A percentile compares a stretch with the other conserved stretches of the same genome.
Conservation (phyloP, 352 stramenopile genomes). For the Globisporangium alternatum region DNA sequence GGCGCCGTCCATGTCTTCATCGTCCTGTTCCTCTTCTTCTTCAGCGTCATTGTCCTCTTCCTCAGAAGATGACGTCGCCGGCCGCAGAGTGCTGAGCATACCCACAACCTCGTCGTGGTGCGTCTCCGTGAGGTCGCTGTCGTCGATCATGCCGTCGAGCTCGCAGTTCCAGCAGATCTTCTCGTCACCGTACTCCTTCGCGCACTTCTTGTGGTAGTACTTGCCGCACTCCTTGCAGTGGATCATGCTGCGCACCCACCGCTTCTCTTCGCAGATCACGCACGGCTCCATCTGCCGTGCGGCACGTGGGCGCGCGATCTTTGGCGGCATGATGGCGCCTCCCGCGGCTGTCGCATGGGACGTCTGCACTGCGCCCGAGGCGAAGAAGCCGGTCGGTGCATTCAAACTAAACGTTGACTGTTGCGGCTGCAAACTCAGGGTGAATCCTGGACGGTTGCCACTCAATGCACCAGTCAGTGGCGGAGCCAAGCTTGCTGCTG, state of each 20-base stretch:
- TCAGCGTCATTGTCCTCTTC: constrained; percentile 19
- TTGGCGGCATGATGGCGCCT: constrained; percentile 17
- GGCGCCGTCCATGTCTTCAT: too few relatives aligned
- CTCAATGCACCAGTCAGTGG: constrained; percentile 7
- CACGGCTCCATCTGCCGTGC: constrained; percentile 43
- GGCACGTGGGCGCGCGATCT: constrained; percentile 19
- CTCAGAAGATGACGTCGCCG: constrained; percentile 13
- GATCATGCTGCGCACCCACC: constrained; percentile 31
- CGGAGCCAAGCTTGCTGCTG: not conserved
- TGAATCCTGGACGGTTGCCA: not conserved
- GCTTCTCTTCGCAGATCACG: constrained; percentile 54
- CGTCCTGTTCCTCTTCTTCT: constrained; percentile 1
- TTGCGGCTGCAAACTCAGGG: not conserved
- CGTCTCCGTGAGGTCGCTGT: constrained; percentile 62
- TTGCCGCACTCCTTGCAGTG: constrained; percentile 48
- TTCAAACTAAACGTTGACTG: not conserved
- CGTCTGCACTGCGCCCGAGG: not conserved
- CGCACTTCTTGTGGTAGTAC: constrained; percentile 74
- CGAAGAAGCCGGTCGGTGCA: not conserved
- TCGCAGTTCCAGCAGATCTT: constrained; percentile 77
- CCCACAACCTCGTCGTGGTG: constrained; percentile 37
- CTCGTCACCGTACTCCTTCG: constrained; percentile 66
- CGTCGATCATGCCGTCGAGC: constrained; percentile 69
- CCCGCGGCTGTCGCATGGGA: not conserved
- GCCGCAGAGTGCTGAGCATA: constrained; percentile 46